Percentiles rank a stretch among this genome's conserved stretches.
These are phyloP conservation scores for Mercurialis annua DNA, from an alignment of 345 rosid species.

Conservation along the genomic window DNA sequence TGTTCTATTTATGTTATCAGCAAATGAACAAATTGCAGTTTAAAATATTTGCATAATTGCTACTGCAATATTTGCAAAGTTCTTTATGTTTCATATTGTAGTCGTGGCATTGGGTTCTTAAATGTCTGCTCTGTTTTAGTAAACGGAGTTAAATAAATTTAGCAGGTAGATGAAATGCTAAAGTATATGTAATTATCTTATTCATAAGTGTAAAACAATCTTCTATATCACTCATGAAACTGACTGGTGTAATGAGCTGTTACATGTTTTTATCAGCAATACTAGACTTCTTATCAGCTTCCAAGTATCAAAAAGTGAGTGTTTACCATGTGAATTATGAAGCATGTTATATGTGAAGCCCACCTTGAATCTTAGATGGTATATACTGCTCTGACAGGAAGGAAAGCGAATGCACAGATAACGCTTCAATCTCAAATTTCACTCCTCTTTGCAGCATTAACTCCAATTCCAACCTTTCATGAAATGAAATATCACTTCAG, in stretches of 20 bases:
- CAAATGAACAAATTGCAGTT: neutral
- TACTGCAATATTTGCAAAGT: too few relatives aligned
- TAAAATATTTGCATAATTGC: too few relatives aligned
- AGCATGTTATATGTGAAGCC: constrained; percentile 2
- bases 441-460: constrained; percentile 73
- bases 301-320: neutral
- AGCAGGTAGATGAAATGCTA: too few relatives aligned
- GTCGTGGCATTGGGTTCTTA: too few relatives aligned
- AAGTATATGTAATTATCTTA: too few relatives aligned
- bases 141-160: too few relatives aligned
- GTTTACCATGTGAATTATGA: too few relatives aligned
- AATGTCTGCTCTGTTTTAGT: too few relatives aligned
- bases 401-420: constrained; percentile 69
- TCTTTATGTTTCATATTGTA: too few relatives aligned
- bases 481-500: neutral
- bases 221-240: too few relatives aligned
- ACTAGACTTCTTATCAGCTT: neutral
- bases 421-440: constrained; percentile 92
- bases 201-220: too few relatives aligned
- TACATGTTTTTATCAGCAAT: neutral
- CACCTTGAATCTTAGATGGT: constrained; percentile 60
- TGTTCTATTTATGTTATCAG: neutral
- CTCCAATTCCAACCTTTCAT: constrained; percentile 64
- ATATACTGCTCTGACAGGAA: constrained; percentile 70
- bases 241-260: too few relatives aligned